Evolutionary conservation across 306 rosid species (phyloP), one percentile per base, ranked within the genome.

Genomic region (Cercis canadensis): DNA sequence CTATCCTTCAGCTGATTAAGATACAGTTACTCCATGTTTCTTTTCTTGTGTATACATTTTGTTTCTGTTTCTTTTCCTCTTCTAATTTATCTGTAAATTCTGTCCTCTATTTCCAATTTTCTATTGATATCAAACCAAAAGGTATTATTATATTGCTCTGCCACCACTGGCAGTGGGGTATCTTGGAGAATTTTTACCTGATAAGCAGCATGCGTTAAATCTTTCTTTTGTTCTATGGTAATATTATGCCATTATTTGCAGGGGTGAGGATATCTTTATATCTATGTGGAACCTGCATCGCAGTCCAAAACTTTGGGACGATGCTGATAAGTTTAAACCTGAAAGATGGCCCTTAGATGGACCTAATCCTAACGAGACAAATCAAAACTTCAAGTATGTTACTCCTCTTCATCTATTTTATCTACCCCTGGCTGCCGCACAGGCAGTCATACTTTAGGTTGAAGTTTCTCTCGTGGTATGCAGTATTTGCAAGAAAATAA

Each of bases 291-390:
- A 91, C 83, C 83, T 94, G 61, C 99, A 94, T 86, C 96, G 86
- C 31, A 76, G 97, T 85, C 96, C 96, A 69, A 71, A 68, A 47
- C 76, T 69, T 57, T 94, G 99, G 99, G 96, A 91, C 6, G 86
- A 71, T 29, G 92, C 97, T n/a, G 96, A 91, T 18, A 80, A 85
- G 77, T 94, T 94, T 72, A 77, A 79, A 65, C 97, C 99, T 0
- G 99, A 94, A 82, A 94, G 97, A 78, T 94, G 99, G 97, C 81
- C 95, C 29, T 81, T 94, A 64, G 97, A 91, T 77, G 97, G 96
- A 77, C 97, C 99, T 68, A 94, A 86, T 81, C 99, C 99, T 19
- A 94, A 94, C 9, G 97, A 94, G 80, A 87, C 91, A 4, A 94
- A 91, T 82, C 99, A 94, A 89, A 87, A 82, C 69, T 94, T 91